These are phyloP conservation scores for Picea mariana DNA, from an alignment of 83 land plant species.

Conservation along the genomic window DNA sequence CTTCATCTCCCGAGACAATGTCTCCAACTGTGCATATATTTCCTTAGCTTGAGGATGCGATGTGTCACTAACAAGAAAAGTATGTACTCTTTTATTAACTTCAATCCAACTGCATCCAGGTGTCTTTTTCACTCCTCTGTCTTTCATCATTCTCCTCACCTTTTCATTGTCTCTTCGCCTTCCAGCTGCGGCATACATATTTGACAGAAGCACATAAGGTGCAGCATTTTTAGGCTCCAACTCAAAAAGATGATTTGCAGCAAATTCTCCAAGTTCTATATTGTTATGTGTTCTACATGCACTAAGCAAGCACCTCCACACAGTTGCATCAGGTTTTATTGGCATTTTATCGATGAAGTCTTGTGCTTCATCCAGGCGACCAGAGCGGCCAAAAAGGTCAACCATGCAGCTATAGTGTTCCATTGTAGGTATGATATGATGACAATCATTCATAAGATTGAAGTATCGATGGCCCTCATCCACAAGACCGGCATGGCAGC, in stretches of 20 bases:
- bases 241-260: constrained; percentile 21
- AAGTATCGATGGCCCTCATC: constrained; percentile 30
- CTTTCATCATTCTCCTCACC: constrained; percentile 18
- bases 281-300: constrained; percentile 28
- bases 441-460: constrained; percentile 18
- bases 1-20: no score
- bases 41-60: no score
- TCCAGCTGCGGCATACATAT: constrained; percentile 32
- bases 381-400: constrained; percentile 20
- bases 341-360: neutral
- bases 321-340: constrained; percentile 8
- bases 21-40: no score
- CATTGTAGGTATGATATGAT: constrained; percentile 14
- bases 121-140: constrained; percentile 19
- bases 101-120: constrained; percentile 28
- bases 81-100: constrained; percentile 5
- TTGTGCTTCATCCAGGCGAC: constrained; percentile 19
- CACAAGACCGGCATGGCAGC: constrained; percentile 32
- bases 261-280: constrained; percentile 26
- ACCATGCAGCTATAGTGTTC: constrained; percentile 30
- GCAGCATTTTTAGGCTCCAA: constrained; percentile 17
- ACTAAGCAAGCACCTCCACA: constrained; percentile 37
- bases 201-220: constrained; percentile 31
- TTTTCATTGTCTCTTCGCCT: constrained; percentile 24
- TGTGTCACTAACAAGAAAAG: neutral